phyloP scores from a whole-genome alignment of 2,329 filamentous ascomycete species.

The Alternaria incomplexa region DNA sequence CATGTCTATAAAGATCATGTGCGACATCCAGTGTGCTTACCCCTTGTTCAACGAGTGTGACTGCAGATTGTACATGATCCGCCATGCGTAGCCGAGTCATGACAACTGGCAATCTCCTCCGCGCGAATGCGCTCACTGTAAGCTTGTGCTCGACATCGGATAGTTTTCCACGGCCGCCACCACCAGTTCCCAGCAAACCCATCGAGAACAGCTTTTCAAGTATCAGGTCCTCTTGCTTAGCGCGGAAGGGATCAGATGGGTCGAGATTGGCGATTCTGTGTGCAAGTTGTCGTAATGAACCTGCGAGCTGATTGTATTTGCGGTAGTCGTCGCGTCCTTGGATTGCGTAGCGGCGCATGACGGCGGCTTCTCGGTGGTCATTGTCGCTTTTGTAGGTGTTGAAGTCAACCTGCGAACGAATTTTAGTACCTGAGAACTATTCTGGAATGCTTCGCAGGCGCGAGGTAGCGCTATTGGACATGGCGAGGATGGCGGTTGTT shows the following conservation, averaged over 20 bases:
- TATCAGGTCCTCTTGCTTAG: constrained; percentile 84
- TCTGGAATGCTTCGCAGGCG: no score
- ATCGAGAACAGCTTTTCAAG: constrained; percentile 93
- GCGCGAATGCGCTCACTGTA: constrained; percentile 87
- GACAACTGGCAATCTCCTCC: constrained; percentile 82
- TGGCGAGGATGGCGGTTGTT: not conserved
- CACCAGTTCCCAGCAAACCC: constrained; percentile 78
- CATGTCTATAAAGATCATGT: not conserved
- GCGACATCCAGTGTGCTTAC: not conserved
- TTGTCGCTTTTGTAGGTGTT: constrained; percentile 90
- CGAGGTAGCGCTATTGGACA: no score
- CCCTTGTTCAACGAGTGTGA: constrained; percentile 90
- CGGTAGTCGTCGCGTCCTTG: constrained; percentile 82
- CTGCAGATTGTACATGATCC: constrained; percentile 80
- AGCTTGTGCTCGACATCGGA: constrained; percentile 81
- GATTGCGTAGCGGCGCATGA: constrained; percentile 87
- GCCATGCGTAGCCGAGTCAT: constrained; percentile 93
- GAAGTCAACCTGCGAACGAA: no score
- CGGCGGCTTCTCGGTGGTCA: constrained; percentile 79
- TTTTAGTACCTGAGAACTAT: no score
- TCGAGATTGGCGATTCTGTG: constrained; percentile 83
- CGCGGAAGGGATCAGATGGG: constrained; percentile 78
- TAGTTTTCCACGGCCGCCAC: constrained; percentile 66
- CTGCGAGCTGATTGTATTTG: constrained; percentile 55
- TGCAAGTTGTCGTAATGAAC: constrained; percentile 83